Conservation (phyloP, 352 stramenopile species). For the Globisporangium nagaii region DNA sequence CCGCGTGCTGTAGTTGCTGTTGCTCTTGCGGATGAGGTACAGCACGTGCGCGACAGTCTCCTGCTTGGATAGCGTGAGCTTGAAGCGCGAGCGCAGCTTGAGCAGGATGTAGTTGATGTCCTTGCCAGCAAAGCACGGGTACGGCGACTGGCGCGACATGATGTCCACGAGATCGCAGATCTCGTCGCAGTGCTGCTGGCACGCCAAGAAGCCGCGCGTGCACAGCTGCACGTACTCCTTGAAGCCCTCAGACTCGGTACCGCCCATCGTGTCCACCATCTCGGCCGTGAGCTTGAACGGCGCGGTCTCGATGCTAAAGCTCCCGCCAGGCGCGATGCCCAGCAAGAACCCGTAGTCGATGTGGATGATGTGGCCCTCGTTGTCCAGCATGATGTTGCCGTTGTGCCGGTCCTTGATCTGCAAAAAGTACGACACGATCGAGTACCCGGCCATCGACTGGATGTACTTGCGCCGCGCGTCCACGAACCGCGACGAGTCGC, state of each 20-base stretch:
- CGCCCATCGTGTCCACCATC: constrained; percentile 98
- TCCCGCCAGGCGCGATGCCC: constrained; percentile 96
- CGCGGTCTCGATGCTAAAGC: constrained; percentile 98
- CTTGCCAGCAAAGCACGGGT: constrained; percentile 93
- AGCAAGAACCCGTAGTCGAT: constrained; percentile 99
- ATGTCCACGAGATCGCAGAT: constrained; percentile 97
- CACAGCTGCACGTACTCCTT: constrained; percentile 97
- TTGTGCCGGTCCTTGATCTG: constrained; percentile 99
- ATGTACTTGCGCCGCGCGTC: constrained; percentile 96
- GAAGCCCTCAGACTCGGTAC: constrained; percentile 87
- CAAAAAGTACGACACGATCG: constrained; percentile 97
- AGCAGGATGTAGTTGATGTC: constrained; percentile 82
- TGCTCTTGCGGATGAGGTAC: constrained; percentile 88
- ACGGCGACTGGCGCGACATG: constrained; percentile 94
- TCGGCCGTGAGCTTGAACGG: constrained; percentile 99
- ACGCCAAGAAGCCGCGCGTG: constrained; percentile 95
- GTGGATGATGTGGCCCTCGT: constrained; percentile 97
- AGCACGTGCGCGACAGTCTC: constrained; percentile 89
- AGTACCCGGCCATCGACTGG: constrained; percentile 96
- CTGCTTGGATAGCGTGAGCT: constrained; percentile 81
- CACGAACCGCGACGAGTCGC: constrained; percentile 83
- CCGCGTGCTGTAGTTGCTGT: constrained; percentile 90
- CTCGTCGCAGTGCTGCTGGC: constrained; percentile 93
- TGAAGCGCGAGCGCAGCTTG: constrained; percentile 84
- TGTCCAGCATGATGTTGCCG: constrained; percentile 99